phyloP scores from a whole-genome alignment of 176 grass and related monocot genomes.

The Puya raimondii region DNA sequence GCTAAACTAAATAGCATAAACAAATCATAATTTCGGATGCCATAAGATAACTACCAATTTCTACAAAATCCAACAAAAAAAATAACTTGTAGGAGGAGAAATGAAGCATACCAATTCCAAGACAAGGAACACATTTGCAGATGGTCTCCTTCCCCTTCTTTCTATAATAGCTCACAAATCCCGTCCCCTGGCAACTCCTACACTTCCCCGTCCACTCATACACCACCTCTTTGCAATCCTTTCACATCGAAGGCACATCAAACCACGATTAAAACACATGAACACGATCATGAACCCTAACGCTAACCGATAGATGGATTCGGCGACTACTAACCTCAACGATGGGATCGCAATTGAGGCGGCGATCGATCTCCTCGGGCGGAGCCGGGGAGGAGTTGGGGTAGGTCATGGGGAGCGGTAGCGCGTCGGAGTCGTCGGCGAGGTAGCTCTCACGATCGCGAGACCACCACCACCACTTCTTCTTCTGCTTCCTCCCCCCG shows the following conservation, averaged over 20 bases:
- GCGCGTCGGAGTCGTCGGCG: conserved; percentile 53
- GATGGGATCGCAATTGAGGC: conserved; percentile 61
- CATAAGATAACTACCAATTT: neutral
- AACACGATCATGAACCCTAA: neutral
- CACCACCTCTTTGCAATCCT: conserved; percentile 77
- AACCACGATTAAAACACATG: neutral
- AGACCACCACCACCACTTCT: conserved; percentile 81
- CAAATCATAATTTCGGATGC: neutral
- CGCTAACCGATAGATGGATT: neutral
- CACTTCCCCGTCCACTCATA: conserved; percentile 98
- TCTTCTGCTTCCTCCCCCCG: conserved; percentile 30
- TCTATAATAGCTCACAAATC: conserved; percentile 81
- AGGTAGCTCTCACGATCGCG: conserved; percentile 89
- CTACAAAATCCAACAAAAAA: neutral
- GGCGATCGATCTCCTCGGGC: conserved; percentile 70
- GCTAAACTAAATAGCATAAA: neutral
- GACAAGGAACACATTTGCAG: conserved; percentile 89
- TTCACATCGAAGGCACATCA: conserved; percentile 9
- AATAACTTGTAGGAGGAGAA: neutral
- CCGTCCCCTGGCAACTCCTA: conserved; percentile 88
- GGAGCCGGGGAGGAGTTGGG: conserved; percentile 56
- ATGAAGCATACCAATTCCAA: conserved; percentile 58
- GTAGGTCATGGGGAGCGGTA: conserved; percentile 74
- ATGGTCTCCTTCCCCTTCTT: conserved; percentile 88
- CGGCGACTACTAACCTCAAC: conserved; percentile 38